Base-by-base conservation (phyloP, 768 basidiomycete genomes). In the Porphyrellus cyaneotinctus region DNA sequence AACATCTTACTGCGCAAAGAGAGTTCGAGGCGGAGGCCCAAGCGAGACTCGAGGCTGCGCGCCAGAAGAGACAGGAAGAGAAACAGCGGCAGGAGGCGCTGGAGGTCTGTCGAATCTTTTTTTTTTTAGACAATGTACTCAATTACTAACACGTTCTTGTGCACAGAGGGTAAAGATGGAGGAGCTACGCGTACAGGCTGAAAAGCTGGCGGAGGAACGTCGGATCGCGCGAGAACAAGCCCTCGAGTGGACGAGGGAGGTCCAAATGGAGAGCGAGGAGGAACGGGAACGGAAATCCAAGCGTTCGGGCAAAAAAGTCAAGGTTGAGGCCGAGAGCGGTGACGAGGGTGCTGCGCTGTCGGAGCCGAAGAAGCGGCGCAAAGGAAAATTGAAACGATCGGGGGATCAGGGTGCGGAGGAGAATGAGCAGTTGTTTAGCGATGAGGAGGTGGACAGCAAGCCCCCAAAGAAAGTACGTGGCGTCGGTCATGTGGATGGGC, bases 61-160 rank as follows among this genome's bases (percentile, higher is more conserved):
- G 89, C 49, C 82, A 80, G 56, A 80, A 78, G 64, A 78, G 97
- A 52, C 86, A 88, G 58, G 89, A 88, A 53, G 94, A 97, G 69
- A 82, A 78, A 64, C 80, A 84, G 4, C 76, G 81, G 6, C 74
- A 75, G 51, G 85, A 85, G 54, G 80, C 78, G 4, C 56, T 79
- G 45, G 88, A 91, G 78, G 90, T 89, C 33, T 51, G 79, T 71
- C 43, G n/a, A n/a, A 26, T 28, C 24, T 47, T 43, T 10, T 8
- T 7, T 13, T 31, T 11, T 8, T 20, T 24, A 6, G 20, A 20
- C 17, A 6, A 9, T 18, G 43, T 36, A 37, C 57, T 39, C 11
- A 5, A 13, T 4, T 11, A 18, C 49, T 23, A 38, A 47, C 35
- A 8, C 31, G 23, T 39, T 23, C 6, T 39, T 23, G 42, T 13